A percentile compares a stretch with the other conserved stretches of the same genome.
phyloP scores from a whole-genome alignment of 352 stramenopile genomes.

The Discostella stelligera region DNA sequence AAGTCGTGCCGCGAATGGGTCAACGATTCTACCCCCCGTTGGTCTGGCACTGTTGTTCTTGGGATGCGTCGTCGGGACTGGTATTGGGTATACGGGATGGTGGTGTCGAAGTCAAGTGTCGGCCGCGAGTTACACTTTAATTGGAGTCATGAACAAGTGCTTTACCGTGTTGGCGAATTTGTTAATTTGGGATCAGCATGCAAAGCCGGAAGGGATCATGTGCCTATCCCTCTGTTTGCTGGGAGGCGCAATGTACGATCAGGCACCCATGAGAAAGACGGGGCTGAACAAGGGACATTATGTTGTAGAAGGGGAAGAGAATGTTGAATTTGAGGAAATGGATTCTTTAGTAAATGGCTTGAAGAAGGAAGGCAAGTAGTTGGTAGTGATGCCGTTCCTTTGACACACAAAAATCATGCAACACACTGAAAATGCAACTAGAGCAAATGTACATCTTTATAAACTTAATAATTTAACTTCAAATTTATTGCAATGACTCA shows the following conservation, averaged over 20 bases:
- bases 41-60: slow-evolving; percentile 56
- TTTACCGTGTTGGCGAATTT: slow-evolving; percentile 85
- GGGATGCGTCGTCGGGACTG: slow-evolving; percentile 81
- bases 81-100: slow-evolving; percentile 84
- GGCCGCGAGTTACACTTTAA: slow-evolving; percentile 81
- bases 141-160: slow-evolving; percentile 86
- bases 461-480: too few species aligned
- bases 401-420: too few species aligned
- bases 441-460: too few species aligned
- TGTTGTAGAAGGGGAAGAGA: not conserved
- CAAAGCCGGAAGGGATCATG: slow-evolving; percentile 68
- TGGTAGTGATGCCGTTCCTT: too few species aligned
- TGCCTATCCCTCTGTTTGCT: slow-evolving; percentile 83
- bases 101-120: slow-evolving; percentile 80
- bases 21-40: slow-evolving; percentile 30
- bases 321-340: not conserved
- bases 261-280: slow-evolving; percentile 75
- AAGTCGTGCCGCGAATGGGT: slow-evolving; percentile 12
- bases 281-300: not conserved
- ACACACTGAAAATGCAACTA: too few species aligned
- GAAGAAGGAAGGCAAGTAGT: too few species aligned
- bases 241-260: slow-evolving; percentile 80
- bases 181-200: slow-evolving; percentile 86
- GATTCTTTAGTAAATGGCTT: too few species aligned
- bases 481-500: not conserved